These are phyloP conservation scores for Chalaropsis ovoidea DNA, from an alignment of 2,329 filamentous ascomycete genomes.

Conservation along the genomic window DNA sequence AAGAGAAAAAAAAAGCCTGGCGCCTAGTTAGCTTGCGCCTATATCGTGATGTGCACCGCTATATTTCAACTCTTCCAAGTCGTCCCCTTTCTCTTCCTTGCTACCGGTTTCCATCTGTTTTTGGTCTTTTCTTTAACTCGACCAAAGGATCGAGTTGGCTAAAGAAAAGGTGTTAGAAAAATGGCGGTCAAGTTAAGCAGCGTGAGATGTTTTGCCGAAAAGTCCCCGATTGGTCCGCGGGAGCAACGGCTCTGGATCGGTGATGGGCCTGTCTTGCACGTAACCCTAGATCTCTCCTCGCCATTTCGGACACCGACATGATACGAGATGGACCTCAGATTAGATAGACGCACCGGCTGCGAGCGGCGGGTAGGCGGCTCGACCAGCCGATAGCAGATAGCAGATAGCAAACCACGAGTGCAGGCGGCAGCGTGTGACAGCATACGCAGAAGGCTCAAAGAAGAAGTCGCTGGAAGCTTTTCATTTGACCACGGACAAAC, in stretches of 20 bases:
- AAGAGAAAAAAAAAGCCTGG: neutral
- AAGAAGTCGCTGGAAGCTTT: neutral
- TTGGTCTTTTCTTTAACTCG: neutral
- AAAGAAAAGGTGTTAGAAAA: neutral
- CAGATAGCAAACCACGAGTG: neutral
- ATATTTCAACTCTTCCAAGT: conserved; percentile 5
- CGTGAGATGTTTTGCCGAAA: neutral
- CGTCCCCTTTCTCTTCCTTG: neutral
- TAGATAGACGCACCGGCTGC: neutral
- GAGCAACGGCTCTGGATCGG: too few species aligned
- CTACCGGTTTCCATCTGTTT: too few species aligned
- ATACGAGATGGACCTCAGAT: neutral
- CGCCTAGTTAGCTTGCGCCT: neutral
- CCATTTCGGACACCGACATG: conserved; percentile 2
- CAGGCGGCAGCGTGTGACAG: neutral
- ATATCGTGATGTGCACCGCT: neutral
- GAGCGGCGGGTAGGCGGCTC: neutral
- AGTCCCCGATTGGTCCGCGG: neutral
- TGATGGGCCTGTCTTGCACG: too few species aligned
- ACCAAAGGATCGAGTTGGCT: neutral
- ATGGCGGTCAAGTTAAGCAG: conserved; percentile 7
- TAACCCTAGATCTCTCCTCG: too few species aligned
- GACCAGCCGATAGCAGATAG: neutral
- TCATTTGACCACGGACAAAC: neutral
- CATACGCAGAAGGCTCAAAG: neutral